phyloP scores from a whole-genome alignment of 345 rosid species.

The Hibiscus mutabilis region DNA sequence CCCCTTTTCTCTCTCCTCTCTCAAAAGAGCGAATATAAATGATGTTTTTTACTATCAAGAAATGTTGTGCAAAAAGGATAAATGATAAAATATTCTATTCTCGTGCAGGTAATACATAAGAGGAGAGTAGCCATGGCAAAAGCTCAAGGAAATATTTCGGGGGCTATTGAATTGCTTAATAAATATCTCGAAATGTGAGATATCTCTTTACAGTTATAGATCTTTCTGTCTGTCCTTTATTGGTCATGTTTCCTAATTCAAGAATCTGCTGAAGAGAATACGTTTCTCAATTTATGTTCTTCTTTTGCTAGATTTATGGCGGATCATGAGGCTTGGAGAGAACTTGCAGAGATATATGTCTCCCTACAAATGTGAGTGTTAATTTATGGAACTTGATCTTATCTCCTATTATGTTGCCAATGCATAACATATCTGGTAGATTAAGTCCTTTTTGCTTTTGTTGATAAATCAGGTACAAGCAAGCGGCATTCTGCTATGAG shows the following conservation, averaged over 20 bases:
- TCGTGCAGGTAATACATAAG: slow-evolving; percentile 59
- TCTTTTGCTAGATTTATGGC: slow-evolving; percentile 75
- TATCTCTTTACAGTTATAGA: neutral
- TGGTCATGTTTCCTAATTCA: neutral
- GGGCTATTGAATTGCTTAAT: slow-evolving; percentile 78
- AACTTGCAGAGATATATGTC: slow-evolving; percentile 85
- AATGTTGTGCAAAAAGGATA: neutral
- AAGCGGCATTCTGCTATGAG: slow-evolving; percentile 97
- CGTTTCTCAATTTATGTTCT: neutral
- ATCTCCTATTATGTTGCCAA: too few species aligned
- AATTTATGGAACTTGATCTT: neutral
- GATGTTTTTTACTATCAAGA: neutral
- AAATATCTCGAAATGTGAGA: slow-evolving; percentile 92
- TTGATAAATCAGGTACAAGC: slow-evolving; percentile 75
- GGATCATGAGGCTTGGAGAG: slow-evolving; percentile 25
- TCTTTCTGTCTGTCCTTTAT: neutral
- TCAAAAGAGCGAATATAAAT: neutral
- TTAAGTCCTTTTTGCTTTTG: neutral
- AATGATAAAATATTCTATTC: slow-evolving; percentile 3
- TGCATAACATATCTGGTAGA: too few species aligned
- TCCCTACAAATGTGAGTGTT: slow-evolving; percentile 80
- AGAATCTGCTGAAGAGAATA: neutral
- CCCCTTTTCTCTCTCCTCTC: too few species aligned
- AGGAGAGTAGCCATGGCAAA: slow-evolving; percentile 88
- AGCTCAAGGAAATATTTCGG: slow-evolving; percentile 67